These are phyloP conservation scores for Globisporangium recalcitrans DNA, from an alignment of 352 stramenopile genomes.

Conservation along the genomic window DNA sequence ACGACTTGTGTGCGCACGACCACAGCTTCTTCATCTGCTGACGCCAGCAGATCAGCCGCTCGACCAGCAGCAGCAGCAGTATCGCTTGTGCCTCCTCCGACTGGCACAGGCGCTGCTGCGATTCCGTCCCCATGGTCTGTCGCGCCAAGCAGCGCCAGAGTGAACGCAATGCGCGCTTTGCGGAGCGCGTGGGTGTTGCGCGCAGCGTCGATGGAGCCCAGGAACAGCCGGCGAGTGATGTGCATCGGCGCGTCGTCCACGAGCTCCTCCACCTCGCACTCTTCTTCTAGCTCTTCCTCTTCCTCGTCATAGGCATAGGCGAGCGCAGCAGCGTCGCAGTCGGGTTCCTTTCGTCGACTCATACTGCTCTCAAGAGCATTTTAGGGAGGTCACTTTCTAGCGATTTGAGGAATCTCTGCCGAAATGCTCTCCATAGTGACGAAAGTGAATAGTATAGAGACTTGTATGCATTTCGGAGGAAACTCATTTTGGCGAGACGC, in stretches of 20 bases:
- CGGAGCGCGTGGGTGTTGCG: slow-evolving; percentile 35
- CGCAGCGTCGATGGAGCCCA: slow-evolving; percentile 69
- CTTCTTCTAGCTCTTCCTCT: slow-evolving; percentile 23
- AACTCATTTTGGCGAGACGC: too few species aligned
- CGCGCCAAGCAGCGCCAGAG: slow-evolving; percentile 36
- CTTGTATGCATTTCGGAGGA: too few species aligned
- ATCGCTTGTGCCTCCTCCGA: background rate
- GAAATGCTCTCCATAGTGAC: too few species aligned
- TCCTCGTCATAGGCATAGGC: background rate
- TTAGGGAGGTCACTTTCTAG: too few species aligned
- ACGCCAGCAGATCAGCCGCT: too few species aligned
- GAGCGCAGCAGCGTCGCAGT: background rate
- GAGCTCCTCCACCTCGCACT: slow-evolving; percentile 52
- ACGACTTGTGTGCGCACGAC: slow-evolving; percentile 22
- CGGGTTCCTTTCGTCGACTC: too few species aligned
- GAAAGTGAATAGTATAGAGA: too few species aligned
- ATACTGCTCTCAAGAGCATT: too few species aligned
- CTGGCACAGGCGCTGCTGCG: background rate
- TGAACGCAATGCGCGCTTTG: slow-evolving; percentile 29
- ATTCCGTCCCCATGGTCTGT: background rate
- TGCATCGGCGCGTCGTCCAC: slow-evolving; percentile 57
- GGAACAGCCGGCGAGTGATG: slow-evolving; percentile 35
- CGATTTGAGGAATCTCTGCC: too few species aligned
- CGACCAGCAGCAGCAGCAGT: background rate
- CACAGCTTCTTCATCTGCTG: slow-evolving; percentile 6